Evolutionary conservation across 73 alveolate genomes (phyloP).

Genomic region (Stentor roeselii): DNA sequence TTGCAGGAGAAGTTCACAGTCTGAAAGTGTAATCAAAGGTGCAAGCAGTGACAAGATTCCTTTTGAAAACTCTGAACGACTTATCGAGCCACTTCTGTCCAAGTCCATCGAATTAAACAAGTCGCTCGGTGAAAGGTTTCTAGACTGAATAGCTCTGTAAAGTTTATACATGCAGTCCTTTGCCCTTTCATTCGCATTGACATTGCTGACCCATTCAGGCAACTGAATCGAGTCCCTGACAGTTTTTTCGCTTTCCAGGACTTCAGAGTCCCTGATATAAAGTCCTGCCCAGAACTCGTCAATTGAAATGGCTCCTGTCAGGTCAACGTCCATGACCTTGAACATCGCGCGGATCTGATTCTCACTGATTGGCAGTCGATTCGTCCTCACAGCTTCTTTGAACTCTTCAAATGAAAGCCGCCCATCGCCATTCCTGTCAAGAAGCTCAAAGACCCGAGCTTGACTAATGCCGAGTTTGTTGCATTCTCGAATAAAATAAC

Average conservation of each 20-base stretch:
- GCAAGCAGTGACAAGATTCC: not conserved
- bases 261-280: not conserved
- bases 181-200: not conserved
- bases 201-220: slow-evolving; percentile 17
- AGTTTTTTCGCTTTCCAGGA: not conserved
- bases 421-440: slow-evolving; percentile 49
- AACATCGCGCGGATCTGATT: not conserved
- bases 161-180: slow-evolving; percentile 1
- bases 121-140: not conserved
- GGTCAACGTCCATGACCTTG: not conserved
- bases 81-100: not conserved
- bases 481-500: not conserved
- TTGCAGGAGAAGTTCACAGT: not conserved
- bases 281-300: slow-evolving; percentile 10
- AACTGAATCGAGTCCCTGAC: not conserved
- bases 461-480: not conserved
- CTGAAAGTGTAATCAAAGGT: not conserved
- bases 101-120: not conserved
- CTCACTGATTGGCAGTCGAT: not conserved
- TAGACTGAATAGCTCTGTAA: not conserved
- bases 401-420: slow-evolving; percentile 42
- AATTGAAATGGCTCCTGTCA: not conserved
- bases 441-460: slow-evolving; percentile 29
- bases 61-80: not conserved
- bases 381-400: not conserved